Percentiles rank a stretch among this genome's conserved stretches.
These are phyloP conservation scores for Fusarium sp. DNA, from an alignment of 2,329 filamentous ascomycete genomes.

Conservation along the genomic window DNA sequence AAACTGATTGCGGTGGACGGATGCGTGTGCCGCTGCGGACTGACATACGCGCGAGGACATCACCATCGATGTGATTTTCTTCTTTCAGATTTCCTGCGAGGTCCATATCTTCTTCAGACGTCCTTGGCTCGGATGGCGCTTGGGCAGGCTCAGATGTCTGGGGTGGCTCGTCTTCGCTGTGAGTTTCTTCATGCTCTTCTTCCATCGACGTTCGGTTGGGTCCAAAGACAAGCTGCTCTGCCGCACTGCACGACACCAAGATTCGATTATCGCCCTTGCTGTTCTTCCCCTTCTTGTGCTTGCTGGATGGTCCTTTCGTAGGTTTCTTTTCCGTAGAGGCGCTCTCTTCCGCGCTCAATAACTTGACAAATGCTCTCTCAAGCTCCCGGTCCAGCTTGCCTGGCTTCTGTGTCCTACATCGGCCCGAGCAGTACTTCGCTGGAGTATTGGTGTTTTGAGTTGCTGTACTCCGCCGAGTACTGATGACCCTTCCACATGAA, in stretches of 20 bases:
- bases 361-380: slow-evolving; percentile 60
- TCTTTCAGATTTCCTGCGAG: neutral
- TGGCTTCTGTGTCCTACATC: slow-evolving; percentile 65
- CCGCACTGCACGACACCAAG: slow-evolving; percentile 26
- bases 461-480: slow-evolving; percentile 50
- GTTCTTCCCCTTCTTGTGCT: slow-evolving; percentile 57
- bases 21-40: slow-evolving; percentile 54
- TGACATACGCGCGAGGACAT: slow-evolving; percentile 51
- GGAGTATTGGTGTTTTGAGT: slow-evolving; percentile 41
- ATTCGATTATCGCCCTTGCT: slow-evolving; percentile 49
- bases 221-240: slow-evolving; percentile 34
- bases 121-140: neutral
- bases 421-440: slow-evolving; percentile 68
- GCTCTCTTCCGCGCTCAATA: slow-evolving; percentile 43
- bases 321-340: slow-evolving; percentile 42
- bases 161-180: neutral
- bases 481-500: slow-evolving; percentile 68
- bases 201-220: slow-evolving; percentile 10
- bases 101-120: slow-evolving; percentile 3
- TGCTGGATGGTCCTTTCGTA: slow-evolving; percentile 53
- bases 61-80: slow-evolving; percentile 55
- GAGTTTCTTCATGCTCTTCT: neutral
- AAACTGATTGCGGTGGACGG: slow-evolving; percentile 54
- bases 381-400: slow-evolving; percentile 63
- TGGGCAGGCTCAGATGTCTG: neutral